Evolutionary conservation across 768 basidiomycete species (phyloP).

Genomic region (Naganishia kalamii): DNA sequence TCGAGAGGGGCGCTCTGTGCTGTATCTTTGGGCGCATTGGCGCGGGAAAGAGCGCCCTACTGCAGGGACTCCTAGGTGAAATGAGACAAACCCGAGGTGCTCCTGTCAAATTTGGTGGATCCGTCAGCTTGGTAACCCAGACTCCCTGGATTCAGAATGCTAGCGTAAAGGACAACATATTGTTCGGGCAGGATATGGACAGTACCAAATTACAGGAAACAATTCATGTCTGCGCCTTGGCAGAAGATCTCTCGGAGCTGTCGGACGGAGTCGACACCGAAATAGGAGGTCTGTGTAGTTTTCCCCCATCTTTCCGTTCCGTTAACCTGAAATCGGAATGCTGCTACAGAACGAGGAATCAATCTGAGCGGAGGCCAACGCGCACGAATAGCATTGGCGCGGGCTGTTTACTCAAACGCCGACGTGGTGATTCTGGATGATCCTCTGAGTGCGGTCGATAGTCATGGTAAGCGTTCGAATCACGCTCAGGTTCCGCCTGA

Average conservation of each 20-base stretch:
- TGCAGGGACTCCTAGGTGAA: slow-evolving; percentile 39
- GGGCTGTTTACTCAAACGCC: slow-evolving; percentile 32
- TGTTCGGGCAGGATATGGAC: slow-evolving; percentile 34
- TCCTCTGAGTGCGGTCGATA: slow-evolving; percentile 28
- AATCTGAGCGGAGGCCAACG: slow-evolving; percentile 45
- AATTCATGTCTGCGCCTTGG: slow-evolving; percentile 38
- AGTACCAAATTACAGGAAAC: slow-evolving; percentile 24
- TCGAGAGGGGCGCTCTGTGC: slow-evolving; percentile 34
- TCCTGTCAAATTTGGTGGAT: slow-evolving; percentile 33
- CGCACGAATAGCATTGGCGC: slow-evolving; percentile 37
- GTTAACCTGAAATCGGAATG: too few species aligned
- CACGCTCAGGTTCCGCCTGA: slow-evolving; percentile 63
- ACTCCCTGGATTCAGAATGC: slow-evolving; percentile 45
- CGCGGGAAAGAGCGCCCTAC: slow-evolving; percentile 40
- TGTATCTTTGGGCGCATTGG: slow-evolving; percentile 43
- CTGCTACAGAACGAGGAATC: slow-evolving; percentile 74
- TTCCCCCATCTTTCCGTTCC: too few species aligned
- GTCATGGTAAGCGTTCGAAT: background rate
- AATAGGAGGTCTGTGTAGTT: slow-evolving; percentile 25
- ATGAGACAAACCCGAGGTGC: slow-evolving; percentile 32
- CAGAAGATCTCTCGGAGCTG: slow-evolving; percentile 30
- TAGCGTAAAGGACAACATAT: slow-evolving; percentile 42
- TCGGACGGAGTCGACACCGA: slow-evolving; percentile 33
- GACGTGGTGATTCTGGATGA: slow-evolving; percentile 44
- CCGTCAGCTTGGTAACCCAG: slow-evolving; percentile 40